Base-by-base conservation (phyloP, 768 basidiomycete genomes). In the Leccinum pellstonianum region DNA sequence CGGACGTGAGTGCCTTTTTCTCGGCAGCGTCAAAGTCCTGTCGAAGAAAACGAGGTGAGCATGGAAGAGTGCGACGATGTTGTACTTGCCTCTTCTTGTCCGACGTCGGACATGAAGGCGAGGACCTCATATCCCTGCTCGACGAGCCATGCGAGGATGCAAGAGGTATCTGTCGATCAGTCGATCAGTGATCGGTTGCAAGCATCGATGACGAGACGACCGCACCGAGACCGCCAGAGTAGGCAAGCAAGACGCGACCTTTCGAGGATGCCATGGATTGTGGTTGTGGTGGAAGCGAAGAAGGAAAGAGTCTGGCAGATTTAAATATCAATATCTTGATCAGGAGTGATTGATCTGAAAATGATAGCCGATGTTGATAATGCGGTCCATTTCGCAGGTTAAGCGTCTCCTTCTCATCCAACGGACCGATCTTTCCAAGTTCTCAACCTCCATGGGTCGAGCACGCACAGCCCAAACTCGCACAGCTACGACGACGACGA, bases 91-190 rank as follows among this genome's bases (percentile, higher is more conserved):
- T 94, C 92, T 75, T 94, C 92, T 68, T 94, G 92, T 12, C 92
- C 93, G 57, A 96, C 90, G 77, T 95, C 92, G 12, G 93, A 93
- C 91, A 96, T 95, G 84, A 95, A 98, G 23, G 95, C 93, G 66
- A 90, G 86, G 64, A 98, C 96, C 71, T 98, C 92, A 77, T 98
- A 99, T 59, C 93, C 95, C 74, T 98, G 83, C 74, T 99, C 97
- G 76, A 98, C 94, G 77, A 99, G 81, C 96, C 96, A 99, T 55
- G 93, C 93, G 68, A 98, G 88, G 79, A 99, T 99, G 78, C 96
- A 98, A 38, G 96, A 98, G 21, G 97, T 99, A 77, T 99, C 97
- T 70, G 31, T n/a, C 41, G 62, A 55, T 55, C 54, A 27, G 27
- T 31, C 52, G 62, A 61, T 70, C 56, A 61, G 54, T 5, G n/a